These are phyloP conservation scores for Alternaria ethzedia DNA, from an alignment of 2,329 filamentous ascomycete genomes.

Conservation along the genomic window DNA sequence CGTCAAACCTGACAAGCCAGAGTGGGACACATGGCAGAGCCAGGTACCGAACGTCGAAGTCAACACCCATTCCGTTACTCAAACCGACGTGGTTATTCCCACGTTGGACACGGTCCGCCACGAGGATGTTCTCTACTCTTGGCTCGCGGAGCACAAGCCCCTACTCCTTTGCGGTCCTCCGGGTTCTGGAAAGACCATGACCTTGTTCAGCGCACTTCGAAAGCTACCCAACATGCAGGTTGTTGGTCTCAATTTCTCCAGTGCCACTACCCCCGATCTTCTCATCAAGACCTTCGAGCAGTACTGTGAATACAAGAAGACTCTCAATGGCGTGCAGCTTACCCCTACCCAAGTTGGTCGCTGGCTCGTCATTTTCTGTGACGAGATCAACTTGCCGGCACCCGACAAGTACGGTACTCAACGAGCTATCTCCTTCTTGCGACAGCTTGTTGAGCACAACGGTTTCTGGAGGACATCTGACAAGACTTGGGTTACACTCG, in stretches of 20 bases:
- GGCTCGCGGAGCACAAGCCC: constrained; percentile 98
- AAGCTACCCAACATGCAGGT: constrained; percentile 99
- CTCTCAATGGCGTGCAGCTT: constrained; percentile 91
- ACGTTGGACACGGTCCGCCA: constrained; percentile 97
- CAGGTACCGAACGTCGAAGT: constrained; percentile 95
- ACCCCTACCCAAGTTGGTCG: constrained; percentile 95
- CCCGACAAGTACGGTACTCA: constrained; percentile 98
- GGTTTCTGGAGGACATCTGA: constrained; percentile 98
- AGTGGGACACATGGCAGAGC: constrained; percentile 93
- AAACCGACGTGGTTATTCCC: constrained; percentile 98
- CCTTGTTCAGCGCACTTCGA: constrained; percentile 92
- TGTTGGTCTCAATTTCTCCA: constrained; percentile 98
- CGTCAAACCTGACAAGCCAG: constrained; percentile 81
- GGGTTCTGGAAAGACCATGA: constrained; percentile 99
- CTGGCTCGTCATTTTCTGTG: constrained; percentile 98
- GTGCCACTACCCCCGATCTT: constrained; percentile 95
- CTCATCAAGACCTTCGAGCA: constrained; percentile 99
- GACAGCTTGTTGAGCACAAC: constrained; percentile 97
- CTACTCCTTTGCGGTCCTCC: constrained; percentile 95
- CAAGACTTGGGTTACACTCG: constrained; percentile 96
- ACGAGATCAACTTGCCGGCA: constrained; percentile 98
- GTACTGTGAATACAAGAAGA: constrained; percentile 99
- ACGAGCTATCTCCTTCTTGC: constrained; percentile 93
- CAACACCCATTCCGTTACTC: constrained; percentile 96
- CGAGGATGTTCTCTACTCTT: constrained; percentile 98